Evolutionary conservation across 2,329 filamentous ascomycete genomes (phyloP).

Genomic region (Fusarium napiforme): DNA sequence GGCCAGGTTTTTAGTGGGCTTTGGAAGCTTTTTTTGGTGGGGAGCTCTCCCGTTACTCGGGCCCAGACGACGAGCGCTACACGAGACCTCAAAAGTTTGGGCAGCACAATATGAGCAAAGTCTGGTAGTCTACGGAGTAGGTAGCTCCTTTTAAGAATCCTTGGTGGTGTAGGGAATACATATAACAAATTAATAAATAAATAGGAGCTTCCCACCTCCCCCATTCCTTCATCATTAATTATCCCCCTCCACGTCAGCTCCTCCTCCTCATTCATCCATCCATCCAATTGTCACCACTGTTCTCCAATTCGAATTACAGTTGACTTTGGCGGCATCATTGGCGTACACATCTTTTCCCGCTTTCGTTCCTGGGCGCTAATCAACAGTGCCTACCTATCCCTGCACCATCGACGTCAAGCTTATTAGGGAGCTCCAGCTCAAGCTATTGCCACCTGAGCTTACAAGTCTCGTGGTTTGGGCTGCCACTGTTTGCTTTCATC

Average conservation of each 20-base stretch:
- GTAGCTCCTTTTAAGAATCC: background rate
- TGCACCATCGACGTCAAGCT: constrained; percentile 37
- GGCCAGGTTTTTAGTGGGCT: background rate
- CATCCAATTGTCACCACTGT: background rate
- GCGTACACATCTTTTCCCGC: constrained; percentile 36
- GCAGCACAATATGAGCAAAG: background rate
- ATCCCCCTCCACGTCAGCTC: constrained; percentile 1
- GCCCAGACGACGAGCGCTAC: background rate
- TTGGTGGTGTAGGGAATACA: background rate
- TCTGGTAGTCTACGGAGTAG: background rate
- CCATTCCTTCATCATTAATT: background rate
- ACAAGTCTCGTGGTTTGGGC: constrained; percentile 3
- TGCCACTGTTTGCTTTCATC: constrained; percentile 18
- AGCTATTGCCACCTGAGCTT: constrained; percentile 32
- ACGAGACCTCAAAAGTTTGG: background rate
- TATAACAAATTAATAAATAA: background rate
- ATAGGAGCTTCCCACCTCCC: background rate
- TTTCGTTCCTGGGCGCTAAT: constrained; percentile 31
- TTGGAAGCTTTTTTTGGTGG: constrained; percentile 3
- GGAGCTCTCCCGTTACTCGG: constrained; percentile 16
- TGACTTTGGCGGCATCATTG: constrained; percentile 5
- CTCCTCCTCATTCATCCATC: background rate
- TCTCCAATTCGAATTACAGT: background rate
- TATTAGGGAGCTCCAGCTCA: constrained; percentile 23
- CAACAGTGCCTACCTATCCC: constrained; percentile 24